phyloP scores from a whole-genome alignment of 371 early-diverging fungal species.

The Lichtheimia ramosa region DNA sequence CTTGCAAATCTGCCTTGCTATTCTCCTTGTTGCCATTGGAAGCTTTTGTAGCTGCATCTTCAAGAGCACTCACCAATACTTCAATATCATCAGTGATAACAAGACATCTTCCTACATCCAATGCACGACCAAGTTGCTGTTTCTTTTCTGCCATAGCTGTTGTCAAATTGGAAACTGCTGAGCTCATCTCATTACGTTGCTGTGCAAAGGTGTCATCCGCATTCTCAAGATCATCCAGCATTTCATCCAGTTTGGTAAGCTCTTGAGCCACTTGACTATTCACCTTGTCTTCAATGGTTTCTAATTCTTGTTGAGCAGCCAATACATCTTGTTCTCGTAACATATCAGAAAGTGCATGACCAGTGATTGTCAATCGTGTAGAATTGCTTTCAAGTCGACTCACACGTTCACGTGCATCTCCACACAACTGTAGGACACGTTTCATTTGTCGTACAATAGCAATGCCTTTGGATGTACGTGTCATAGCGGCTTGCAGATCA shows the following conservation, averaged over 20 bases:
- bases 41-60: constrained; percentile 39
- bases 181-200: constrained; percentile 44
- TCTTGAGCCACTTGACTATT: constrained; percentile 4
- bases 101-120: constrained; percentile 42
- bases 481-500: constrained; percentile 5
- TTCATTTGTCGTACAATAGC: constrained; percentile 41
- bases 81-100: constrained; percentile 47
- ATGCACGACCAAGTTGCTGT: constrained; percentile 34
- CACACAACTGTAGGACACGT: constrained; percentile 27
- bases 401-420: constrained; percentile 32
- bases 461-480: constrained; percentile 24
- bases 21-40: constrained; percentile 22
- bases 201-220: constrained; percentile 30
- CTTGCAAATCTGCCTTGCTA: constrained; percentile 49
- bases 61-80: constrained; percentile 36
- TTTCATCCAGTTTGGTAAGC: constrained; percentile 5
- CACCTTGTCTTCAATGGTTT: constrained; percentile 5
- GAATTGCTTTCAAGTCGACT: constrained; percentile 1
- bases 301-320: constrained; percentile 9
- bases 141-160: constrained; percentile 38
- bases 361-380: neutral
- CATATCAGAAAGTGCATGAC: constrained; percentile 1
- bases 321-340: constrained; percentile 15
- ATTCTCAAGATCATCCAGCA: constrained; percentile 16
- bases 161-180: constrained; percentile 29